Percentiles rank a stretch among this genome's conserved stretches.
Conservation (phyloP, 2,329 filamentous ascomycete species). For the Sporothrix humicola region DNA sequence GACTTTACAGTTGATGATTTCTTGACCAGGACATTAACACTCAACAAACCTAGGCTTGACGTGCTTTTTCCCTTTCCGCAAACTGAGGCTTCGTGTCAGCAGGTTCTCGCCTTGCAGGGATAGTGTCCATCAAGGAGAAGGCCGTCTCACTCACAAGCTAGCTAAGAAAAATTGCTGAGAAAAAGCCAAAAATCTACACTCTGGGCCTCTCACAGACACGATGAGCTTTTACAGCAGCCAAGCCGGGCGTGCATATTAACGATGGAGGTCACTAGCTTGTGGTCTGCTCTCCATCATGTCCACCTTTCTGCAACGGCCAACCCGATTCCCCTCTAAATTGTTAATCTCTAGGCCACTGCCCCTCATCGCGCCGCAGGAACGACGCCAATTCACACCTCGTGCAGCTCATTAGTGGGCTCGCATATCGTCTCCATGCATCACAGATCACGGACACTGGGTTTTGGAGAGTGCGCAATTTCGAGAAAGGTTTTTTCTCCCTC, state of each 20-base stretch:
- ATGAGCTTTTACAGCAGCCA: conserved; percentile 7
- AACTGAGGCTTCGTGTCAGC: not conserved
- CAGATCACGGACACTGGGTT: not conserved
- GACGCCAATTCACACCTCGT: not conserved
- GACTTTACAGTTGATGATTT: too few species aligned
- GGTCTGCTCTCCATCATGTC: conserved; percentile 1
- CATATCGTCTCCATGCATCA: not conserved
- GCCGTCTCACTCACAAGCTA: conserved; percentile 3
- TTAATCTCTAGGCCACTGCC: not conserved
- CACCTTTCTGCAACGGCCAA: conserved; percentile 26
- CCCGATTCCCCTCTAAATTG: not conserved
- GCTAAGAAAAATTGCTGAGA: too few species aligned
- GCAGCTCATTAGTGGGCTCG: not conserved
- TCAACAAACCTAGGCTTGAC: not conserved
- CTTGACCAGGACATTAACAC: not conserved
- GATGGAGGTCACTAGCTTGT: not conserved
- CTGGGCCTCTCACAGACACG: not conserved
- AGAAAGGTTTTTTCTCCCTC: too few species aligned
- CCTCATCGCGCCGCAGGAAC: not conserved
- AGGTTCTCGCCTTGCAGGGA: not conserved
- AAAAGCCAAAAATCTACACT: not conserved
- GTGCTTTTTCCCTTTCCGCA: not conserved
- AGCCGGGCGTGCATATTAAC: not conserved
- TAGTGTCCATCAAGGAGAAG: not conserved
- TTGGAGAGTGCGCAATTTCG: not conserved